Base-by-base conservation (phyloP, 139 green algal species). In the Diplosphaera chodatii region DNA sequence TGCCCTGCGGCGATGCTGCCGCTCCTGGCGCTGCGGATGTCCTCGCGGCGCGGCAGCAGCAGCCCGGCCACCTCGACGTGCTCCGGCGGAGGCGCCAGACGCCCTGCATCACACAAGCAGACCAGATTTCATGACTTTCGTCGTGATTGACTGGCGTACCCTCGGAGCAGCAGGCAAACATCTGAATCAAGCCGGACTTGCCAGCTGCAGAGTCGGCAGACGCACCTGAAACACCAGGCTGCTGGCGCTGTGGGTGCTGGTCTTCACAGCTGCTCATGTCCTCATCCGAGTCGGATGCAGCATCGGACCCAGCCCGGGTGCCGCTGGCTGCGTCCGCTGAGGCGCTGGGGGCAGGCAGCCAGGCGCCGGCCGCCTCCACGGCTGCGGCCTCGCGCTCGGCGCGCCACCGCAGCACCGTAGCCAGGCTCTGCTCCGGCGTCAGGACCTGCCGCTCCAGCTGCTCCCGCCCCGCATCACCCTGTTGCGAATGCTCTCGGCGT, bases 31-130 rank as follows among this genome's bases (percentile, higher is more conserved):
- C 63, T 1, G 21, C n/a, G 5, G 0, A 21, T 29, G 29, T 71
- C 69, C 10, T 40, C 71, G 40, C 76, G 40, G 32, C 70, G 67
- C 2, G 83, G 75, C 32, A 93, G 71, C 56, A 86, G 80, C 32
- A 93, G 37, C 30, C 85, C 85, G 29, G 78, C 84, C 27, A 92
- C 77, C 22, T 81, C 62, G 0, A 91, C 64, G 48, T 79, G 69
- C 1, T 76, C 75, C 1, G 29, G 31, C 0, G 68, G 74, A 21
- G 78, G 25, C 1, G 66, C 40, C 70, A 74, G 55, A 27, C 34
- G 32, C 31, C 65, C 32, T 59, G n/a, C n/a, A n/a, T n/a, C n/a
- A n/a, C n/a, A n/a, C n/a, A n/a, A n/a, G n/a, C n/a, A n/a, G n/a
- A n/a, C n/a, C n/a, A n/a, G n/a, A n/a, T n/a, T n/a, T n/a, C n/a